These are phyloP conservation scores for Phlyctochytrium bullatum DNA, from an alignment of 192 early-diverging fungal species.

Conservation along the genomic window DNA sequence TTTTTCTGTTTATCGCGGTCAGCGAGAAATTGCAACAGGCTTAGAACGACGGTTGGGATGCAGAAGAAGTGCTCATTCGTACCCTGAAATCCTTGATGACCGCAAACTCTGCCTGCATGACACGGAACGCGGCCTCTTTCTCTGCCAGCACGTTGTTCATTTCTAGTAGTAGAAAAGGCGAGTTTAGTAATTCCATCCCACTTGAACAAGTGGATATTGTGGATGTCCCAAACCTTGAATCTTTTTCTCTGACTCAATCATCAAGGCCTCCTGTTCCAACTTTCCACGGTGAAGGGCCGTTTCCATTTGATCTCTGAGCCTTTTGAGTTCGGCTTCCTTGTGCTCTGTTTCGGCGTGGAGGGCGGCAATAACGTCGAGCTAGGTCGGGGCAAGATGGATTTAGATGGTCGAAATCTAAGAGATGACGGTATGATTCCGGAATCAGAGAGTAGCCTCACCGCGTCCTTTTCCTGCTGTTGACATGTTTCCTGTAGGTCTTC, in stretches of 20 bases:
- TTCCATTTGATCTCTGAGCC: conserved; percentile 43
- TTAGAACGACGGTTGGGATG: not conserved
- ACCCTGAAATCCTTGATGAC: conserved; percentile 67
- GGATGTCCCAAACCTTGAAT: conserved; percentile 40
- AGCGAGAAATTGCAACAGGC: not conserved
- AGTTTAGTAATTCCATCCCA: not conserved
- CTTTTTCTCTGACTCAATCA: conserved; percentile 45
- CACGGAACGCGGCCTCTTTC: conserved; percentile 56
- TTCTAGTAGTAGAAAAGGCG: conserved; percentile 13
- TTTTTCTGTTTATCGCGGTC: conserved; percentile 40
- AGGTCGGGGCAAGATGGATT: too few species aligned
- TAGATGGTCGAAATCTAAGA: not conserved
- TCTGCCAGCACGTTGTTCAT: conserved; percentile 37
- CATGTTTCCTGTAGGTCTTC: conserved; percentile 52
- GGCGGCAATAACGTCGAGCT: conserved; percentile 65
- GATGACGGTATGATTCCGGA: not conserved
- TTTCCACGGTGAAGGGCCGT: conserved; percentile 18
- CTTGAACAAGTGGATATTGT: not conserved
- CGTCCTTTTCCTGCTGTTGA: conserved; percentile 60
- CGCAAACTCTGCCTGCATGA: conserved; percentile 63
- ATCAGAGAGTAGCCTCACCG: conserved; percentile 44
- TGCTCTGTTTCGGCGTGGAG: conserved; percentile 53
- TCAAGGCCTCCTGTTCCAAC: conserved; percentile 38
- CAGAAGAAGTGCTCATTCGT: too few species aligned
- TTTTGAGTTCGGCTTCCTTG: conserved; percentile 48